Evolutionary conservation across 2,329 filamentous ascomycete genomes (phyloP), one percentile per base, ranked within the genome.

Genomic region (Fusarium sp.): DNA sequence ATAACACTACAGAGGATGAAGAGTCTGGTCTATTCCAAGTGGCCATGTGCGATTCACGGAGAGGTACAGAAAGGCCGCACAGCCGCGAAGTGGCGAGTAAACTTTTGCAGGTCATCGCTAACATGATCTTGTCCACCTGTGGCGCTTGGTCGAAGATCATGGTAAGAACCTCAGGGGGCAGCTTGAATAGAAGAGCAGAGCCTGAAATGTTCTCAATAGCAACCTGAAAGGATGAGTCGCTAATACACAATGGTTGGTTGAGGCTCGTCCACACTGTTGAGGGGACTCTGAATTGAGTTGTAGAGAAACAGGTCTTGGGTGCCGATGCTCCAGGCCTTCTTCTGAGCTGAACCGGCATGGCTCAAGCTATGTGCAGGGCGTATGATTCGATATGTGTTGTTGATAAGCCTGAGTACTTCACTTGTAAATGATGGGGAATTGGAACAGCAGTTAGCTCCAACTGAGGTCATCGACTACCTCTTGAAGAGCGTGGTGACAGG

Each of bases 151-250:
- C 42, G 44, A 76, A 77, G 42, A 80, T 75, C 8, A 74, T 66
- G 31, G 70, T 57, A n/a, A 80, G 62, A 49, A 80, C 74, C 35
- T 81, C 79, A 22, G 73, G 60, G 14, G 79, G 79, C 5, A 81
- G 64, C n/a, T 44, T 68, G 28, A 77, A 59, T 13, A 80, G 59
- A 1, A 65, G 36, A 38, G 71, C 56, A 22, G 42, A 66, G 33
- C 24, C 49, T 26, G 28, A 14, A 11, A 8, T 59, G 28, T 10
- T 49, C 28, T 65, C 48, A 4, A 22, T 35, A n/a, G 39, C 24
- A 9, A 76, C 24, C 69, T 76, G 11, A 17, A 10, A 10, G n/a
- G 22, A 54, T 74, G 24, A 70, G 69, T 47, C 20, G 47, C 18
- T n/a, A 39, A n/a, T 26, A 18, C 20, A 54, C n/a, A 35, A 31